Base-by-base conservation (phyloP, 2,329 filamentous ascomycete species). In the Thielaviopsis euricoi region DNA sequence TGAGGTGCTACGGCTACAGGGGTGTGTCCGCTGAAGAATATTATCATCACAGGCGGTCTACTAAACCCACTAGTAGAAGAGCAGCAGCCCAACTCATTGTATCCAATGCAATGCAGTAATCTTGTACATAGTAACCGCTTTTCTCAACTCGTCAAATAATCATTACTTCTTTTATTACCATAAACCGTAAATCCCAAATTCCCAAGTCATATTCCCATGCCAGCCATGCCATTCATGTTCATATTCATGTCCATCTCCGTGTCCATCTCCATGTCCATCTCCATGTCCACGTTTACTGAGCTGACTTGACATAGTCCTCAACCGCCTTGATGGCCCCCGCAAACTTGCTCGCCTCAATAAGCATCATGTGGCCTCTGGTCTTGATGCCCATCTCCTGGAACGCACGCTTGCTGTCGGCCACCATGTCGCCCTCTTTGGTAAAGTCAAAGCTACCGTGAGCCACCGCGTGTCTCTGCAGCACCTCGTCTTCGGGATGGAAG, bases 401-500 rank as follows among this genome's bases (percentile, higher is more conserved):
- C 0, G 90, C 88, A 61, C 93, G 77, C 77, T 94, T 96, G 66
- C 89, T 89, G 73, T 98, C 93, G 57, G 89, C 86, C 62, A 85
- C 81, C 4, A 84, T 81, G 64, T 95, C 87, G 52, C 86, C 86
- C 60, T 88, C 82, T 68, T 87, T 91, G 52, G 84, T 86, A 69
- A 89, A 95, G 19, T 85, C 79, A 67, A 85, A 95, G 55, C 77
- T 81, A 25, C 83, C 86, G 62, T 79, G 75, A 15, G 81, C 88
- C 46, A 81, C 61, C 2, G 89, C 86, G 71, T 91, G 79, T 66
- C 82, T 82, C 63, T 93, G 82, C 65, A 96, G 72, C 55, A 91
- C 80, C 74, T 97, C 93, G 67, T 98, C 93, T 72, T 98, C 93
- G 0, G 89, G 86, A 68, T 98, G 93, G 75, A 97, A 98, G 71